Base-by-base conservation (phyloP, 2,329 filamentous ascomycete species). In the Xylariaceae sp. region DNA sequence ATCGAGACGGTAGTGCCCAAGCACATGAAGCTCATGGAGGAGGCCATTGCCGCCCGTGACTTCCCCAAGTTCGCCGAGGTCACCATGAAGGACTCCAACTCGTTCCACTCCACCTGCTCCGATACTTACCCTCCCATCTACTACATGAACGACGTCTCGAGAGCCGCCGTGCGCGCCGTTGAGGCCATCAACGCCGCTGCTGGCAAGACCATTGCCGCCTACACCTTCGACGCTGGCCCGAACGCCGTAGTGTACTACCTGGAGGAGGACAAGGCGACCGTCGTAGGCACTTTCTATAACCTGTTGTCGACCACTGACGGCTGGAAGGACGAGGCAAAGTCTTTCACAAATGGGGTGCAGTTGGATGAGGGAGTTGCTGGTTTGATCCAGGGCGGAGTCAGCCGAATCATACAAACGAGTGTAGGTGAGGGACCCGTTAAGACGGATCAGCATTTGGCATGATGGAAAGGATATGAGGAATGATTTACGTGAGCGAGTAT, bases 121-220 rank as follows among this genome's bases (percentile, higher is more conserved):
- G 94, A 99, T 68, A 97, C 94, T 1, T 90, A 90, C 72, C 94
- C 95, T 40, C 94, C 95, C 15, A 99, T 99, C 66, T 96, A 96
- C 72, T 99, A 99, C 77, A 85, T 99, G 78, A 99, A 96, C 72
- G 94, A 99, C 67, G 85, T 92, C 14, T 92, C 87, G 17, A 78
- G 87, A 35, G 90, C 92, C 1, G 90, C 92, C 6, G 89, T 99
- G 52, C 81, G 89, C 45, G 84, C 90, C 14, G 91, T 96, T 30
- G 90, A 99, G 74, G 80, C 85, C 59, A 89, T 97, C 73, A 99
- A 99, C 66, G 77, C 78, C 47, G 78, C 80, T 19, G 89, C 87
- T 5, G 90, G 89, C 47, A 86, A 83, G 72, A 85, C 81, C 0
- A 80, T 97, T 15, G 90, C 89, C 3, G 94, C 94, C 3, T 99